phyloP scores from a whole-genome alignment of 768 basidiomycete species.

The Termitomyces sp. region DNA sequence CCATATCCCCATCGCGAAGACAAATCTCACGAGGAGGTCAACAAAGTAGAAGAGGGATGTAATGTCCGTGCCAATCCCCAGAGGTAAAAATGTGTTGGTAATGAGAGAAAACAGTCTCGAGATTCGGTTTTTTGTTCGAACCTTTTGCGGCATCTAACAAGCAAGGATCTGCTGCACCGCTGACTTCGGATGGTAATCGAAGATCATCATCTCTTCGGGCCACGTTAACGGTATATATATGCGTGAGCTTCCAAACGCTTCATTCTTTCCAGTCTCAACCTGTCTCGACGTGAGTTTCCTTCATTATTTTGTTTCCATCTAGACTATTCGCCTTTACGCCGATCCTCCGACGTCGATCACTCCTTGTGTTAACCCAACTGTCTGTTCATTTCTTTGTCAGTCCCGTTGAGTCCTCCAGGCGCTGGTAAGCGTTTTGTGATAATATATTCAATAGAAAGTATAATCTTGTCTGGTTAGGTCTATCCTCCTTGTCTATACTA shows the following conservation, averaged over 20 bases:
- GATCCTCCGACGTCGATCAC: neutral
- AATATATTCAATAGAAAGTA: neutral
- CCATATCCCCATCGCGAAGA: neutral
- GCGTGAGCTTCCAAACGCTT: neutral
- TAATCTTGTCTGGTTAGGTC: neutral
- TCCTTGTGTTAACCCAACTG: neutral
- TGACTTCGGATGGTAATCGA: constrained; percentile 12
- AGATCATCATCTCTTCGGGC: constrained; percentile 7
- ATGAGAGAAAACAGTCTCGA: neutral
- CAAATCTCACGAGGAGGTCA: neutral
- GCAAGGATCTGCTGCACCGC: constrained; percentile 5
- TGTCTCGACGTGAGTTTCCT: neutral
- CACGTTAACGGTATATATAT: constrained; percentile 9
- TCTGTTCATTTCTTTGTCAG: neutral
- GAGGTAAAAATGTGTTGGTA: too few relatives aligned
- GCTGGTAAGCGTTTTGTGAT: neutral
- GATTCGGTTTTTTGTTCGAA: neutral
- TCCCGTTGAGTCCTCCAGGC: neutral
- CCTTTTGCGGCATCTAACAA: neutral
- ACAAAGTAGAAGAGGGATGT: neutral
- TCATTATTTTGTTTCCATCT: neutral
- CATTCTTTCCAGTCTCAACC: neutral
- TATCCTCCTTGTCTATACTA: neutral
- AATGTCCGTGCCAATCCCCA: neutral
- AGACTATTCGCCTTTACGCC: neutral